phyloP scores from a whole-genome alignment of 495 filamentous ascomycete species.

The Parathielavia appendiculata region DNA sequence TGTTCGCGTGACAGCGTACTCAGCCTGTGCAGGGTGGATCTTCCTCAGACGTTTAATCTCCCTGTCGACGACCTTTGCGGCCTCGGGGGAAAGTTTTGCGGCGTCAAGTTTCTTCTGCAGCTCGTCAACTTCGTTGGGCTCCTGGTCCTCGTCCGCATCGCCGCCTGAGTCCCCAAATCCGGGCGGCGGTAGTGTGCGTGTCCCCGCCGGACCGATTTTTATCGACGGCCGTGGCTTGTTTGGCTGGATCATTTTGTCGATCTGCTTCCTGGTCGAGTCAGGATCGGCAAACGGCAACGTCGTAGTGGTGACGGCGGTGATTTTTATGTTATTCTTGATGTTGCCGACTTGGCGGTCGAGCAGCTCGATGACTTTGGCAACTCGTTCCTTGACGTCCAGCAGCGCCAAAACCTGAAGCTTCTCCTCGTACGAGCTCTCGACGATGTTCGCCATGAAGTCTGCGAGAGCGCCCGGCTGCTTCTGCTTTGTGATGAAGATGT shows the following conservation, averaged over 20 bases:
- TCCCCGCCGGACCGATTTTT: constrained; percentile 24
- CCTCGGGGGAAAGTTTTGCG: constrained; percentile 62
- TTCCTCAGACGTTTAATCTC: constrained; percentile 86
- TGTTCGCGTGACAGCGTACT: constrained; percentile 89
- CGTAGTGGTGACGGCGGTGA: constrained; percentile 63
- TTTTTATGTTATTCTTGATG: constrained; percentile 75
- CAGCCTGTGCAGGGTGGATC: constrained; percentile 91
- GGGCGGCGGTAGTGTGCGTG: constrained; percentile 40
- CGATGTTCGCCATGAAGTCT: constrained; percentile 91
- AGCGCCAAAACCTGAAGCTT: constrained; percentile 78
- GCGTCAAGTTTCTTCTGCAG: constrained; percentile 80
- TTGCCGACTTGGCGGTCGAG: constrained; percentile 70
- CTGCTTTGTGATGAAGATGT: constrained; percentile 76
- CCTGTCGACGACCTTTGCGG: constrained; percentile 79
- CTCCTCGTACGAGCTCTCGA: constrained; percentile 80
- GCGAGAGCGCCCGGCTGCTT: constrained; percentile 85
- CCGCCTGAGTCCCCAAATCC: constrained; percentile 31
- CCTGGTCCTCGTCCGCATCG: constrained; percentile 58
- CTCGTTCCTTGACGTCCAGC: constrained; percentile 66
- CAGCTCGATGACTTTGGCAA: constrained; percentile 74
- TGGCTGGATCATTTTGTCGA: constrained; percentile 33
- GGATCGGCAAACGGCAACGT: constrained; percentile 50
- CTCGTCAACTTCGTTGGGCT: constrained; percentile 83
- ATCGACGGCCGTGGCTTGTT: constrained; percentile 25
- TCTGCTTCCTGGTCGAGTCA: constrained; percentile 41